Conservation (phyloP, 2,329 filamentous ascomycete species). For the Colletotrichum lupini region DNA sequence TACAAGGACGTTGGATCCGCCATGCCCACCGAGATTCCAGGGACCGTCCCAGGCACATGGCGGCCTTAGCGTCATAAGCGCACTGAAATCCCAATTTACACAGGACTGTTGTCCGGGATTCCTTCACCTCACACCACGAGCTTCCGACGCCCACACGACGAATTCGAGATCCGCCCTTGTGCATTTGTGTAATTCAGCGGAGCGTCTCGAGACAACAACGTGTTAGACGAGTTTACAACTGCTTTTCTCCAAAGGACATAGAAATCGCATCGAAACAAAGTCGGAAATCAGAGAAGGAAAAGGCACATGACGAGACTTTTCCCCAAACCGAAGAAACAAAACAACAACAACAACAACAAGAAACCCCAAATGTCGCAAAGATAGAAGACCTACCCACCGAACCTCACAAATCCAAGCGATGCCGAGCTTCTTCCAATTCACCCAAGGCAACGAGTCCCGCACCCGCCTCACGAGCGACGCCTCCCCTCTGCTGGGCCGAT, state of each 20-base stretch:
- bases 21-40: slow-evolving; percentile 27
- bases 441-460: slow-evolving; percentile 71
- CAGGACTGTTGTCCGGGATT: slow-evolving; percentile 21
- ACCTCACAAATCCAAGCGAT: slow-evolving; percentile 49
- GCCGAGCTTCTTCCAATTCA: slow-evolving; percentile 76
- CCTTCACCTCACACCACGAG: slow-evolving; percentile 17
- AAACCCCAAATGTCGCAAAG: slow-evolving; percentile 21
- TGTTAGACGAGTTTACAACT: background rate
- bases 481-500: slow-evolving; percentile 72
- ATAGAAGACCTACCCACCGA: slow-evolving; percentile 8
- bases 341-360: background rate
- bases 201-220: background rate
- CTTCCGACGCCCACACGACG: slow-evolving; percentile 15
- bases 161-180: slow-evolving; percentile 11
- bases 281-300: background rate
- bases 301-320: background rate
- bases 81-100: slow-evolving; percentile 29
- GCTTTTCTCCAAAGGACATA: background rate
- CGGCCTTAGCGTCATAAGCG: slow-evolving; percentile 20
- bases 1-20: slow-evolving; percentile 19
- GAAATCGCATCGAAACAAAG: background rate
- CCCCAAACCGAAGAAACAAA: slow-evolving; percentile 14
- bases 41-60: slow-evolving; percentile 27
- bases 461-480: slow-evolving; percentile 62
- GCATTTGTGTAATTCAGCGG: slow-evolving; percentile 3